These are phyloP conservation scores for Paramecium primaurelia DNA, from an alignment of 73 alveolate genomes.

Conservation along the genomic window DNA sequence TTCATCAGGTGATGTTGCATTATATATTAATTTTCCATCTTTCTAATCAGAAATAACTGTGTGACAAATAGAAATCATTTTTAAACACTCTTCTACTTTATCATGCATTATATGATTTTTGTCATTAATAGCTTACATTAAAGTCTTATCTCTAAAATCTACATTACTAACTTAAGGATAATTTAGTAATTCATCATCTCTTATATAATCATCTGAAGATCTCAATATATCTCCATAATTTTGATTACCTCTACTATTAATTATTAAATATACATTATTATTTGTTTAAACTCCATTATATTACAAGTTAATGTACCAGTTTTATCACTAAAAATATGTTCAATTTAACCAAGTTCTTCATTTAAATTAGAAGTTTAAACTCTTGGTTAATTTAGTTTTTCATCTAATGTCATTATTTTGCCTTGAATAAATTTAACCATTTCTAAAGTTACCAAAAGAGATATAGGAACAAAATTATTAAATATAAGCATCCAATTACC, in stretches of 20 bases:
- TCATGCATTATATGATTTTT: neutral
- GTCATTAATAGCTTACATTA: conserved; percentile 17
- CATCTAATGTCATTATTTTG: conserved; percentile 82
- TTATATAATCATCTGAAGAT: neutral
- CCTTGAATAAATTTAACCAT: conserved; percentile 96
- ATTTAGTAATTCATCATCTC: conserved; percentile 28
- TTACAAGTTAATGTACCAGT: conserved; percentile 82
- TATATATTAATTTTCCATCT: conserved; percentile 67
- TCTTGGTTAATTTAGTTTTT: conserved; percentile 56
- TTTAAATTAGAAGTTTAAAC: conserved; percentile 54
- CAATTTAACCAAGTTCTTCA: conserved; percentile 76
- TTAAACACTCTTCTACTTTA: conserved; percentile 22
- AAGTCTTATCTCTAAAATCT: conserved; percentile 62
- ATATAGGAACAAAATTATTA: conserved; percentile 93
- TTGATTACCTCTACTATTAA: neutral
- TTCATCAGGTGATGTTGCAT: conserved; percentile 90
- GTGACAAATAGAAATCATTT: conserved; percentile 72
- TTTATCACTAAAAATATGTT: conserved; percentile 74
- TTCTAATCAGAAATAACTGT: conserved; percentile 69
- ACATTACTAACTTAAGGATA: conserved; percentile 51
- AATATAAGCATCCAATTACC: conserved; percentile 90
- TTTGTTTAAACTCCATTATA: conserved; percentile 69
- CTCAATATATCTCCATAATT: neutral
- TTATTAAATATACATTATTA: conserved; percentile 12
- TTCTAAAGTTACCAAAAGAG: conserved; percentile 95